These are phyloP conservation scores for Fusarium denticulatum DNA, from an alignment of 2,329 filamentous ascomycete genomes.

Conservation along the genomic window DNA sequence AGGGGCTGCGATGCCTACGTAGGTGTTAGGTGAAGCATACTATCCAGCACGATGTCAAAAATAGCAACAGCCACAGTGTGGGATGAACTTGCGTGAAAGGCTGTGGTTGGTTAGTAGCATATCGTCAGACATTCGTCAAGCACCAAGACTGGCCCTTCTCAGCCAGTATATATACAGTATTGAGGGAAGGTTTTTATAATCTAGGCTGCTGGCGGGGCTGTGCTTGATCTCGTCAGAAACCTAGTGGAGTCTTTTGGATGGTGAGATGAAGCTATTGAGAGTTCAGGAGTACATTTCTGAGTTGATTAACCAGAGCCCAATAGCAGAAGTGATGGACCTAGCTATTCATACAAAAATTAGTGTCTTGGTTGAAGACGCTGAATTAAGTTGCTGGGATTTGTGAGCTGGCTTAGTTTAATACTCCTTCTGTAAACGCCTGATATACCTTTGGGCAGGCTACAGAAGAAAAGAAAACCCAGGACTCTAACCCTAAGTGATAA, in stretches of 20 bases:
- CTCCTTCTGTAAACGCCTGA: conserved; percentile 14
- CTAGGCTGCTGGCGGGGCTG: conserved; percentile 14
- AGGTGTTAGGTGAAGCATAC: background rate
- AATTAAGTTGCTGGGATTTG: background rate
- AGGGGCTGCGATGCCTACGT: conserved; percentile 21
- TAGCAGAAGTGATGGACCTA: no score
- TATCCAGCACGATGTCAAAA: background rate
- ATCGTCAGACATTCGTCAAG: background rate
- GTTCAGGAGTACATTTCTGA: background rate
- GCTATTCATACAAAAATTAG: background rate
- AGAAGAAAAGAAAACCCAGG: no score
- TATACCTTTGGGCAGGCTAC: conserved; percentile 1
- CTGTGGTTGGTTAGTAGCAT: conserved; percentile 11
- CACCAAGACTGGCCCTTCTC: background rate
- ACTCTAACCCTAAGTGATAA: no score
- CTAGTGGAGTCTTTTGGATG: background rate
- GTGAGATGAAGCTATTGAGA: conserved; percentile 3
- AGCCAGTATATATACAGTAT: conserved; percentile 24
- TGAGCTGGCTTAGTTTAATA: background rate
- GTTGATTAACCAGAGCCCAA: background rate
- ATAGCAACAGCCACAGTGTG: conserved; percentile 20
- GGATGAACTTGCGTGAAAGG: background rate
- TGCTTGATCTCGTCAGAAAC: conserved; percentile 1
- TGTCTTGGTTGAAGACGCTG: background rate
- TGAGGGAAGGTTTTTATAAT: background rate